Evolutionary conservation across 2,329 filamentous ascomycete genomes (phyloP), one percentile per base, ranked within the genome.

Genomic region (Calonectria pteridis): DNA sequence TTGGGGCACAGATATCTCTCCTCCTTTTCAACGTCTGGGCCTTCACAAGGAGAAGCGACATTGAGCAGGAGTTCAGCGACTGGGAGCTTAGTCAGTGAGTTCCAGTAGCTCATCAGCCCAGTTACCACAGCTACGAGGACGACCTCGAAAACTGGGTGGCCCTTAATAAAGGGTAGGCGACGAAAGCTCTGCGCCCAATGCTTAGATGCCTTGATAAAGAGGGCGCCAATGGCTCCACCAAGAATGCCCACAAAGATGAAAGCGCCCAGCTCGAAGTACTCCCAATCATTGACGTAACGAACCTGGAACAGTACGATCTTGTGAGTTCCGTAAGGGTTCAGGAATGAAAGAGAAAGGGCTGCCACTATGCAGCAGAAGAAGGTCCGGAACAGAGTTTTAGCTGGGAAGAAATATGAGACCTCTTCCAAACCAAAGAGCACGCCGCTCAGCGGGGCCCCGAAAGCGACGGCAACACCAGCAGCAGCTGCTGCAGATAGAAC

Each of bases 271-370:
- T 99, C 97, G 82, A 98, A 98, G 81, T 95, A 95, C 77, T 95
- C 92, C 97, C 97, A 99, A 82, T 98, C 96, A 1, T 93, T 91
- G 14, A 94, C 84, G 82, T 98, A 99, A 14, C 96, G 92, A 65
- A 99, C 95, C 83, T 98, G 93, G 83, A 99, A 99, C 81, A 98
- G 90, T 78, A 99, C 97, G 76, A 99, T 98, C 85, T 99, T 98
- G 82, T 94, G 93, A 0, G 96, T 98, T 35, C 96, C 96, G 80
- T 98, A 99, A 0, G 97, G 97, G 79, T 99, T 97, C 46, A 98
- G 88, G 77, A 98, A 98, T 81, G 98, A 98, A 78, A 99, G 88
- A 1, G 96, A 96, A 40, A 99, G 85, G 0, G 97, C 95, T 1
- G 97, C 96, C 37, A 94, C 93, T 79, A 98, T 98, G 84, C 96